Base-by-base conservation (phyloP, 768 basidiomycete species). In the Grammothele lineata region DNA sequence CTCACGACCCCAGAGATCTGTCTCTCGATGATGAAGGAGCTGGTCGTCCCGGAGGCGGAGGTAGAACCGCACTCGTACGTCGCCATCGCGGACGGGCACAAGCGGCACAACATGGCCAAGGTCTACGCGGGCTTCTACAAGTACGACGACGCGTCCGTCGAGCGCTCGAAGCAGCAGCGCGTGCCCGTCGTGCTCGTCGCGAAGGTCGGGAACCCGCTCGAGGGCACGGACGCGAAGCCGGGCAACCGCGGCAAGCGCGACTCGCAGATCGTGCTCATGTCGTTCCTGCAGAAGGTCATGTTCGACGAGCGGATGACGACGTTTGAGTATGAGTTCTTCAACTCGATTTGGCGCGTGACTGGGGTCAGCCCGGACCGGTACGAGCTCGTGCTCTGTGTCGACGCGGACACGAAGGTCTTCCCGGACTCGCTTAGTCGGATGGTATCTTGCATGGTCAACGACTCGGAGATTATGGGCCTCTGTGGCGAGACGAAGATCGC, bases 401-500 rank as follows among this genome's bases (percentile, higher is more conserved):
- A 96, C 73, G 93, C 92, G 43, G 92, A 96, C 71, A 97, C 93
- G 51, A 98, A 97, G 76, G 89, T 97, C 43, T 99, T 98, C 81
- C 96, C 96, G 12, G 96, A 99, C 70, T 94, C 94, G 47, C 66
- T 97, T 65, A 94, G 93, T 32, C 75, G 96, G 58, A 93, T 99
- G 94, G 84, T 85, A 40, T 86, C 91, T 39, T 95, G 92, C 59
- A 94, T 97, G 93, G 89, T 93, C 23, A 82, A 92, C 60, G 96
- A 99, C 61, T 81, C 85, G 58, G 96, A 98, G 66, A 97, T 98
- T 54, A 98, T 98, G 96, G 96, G 94, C 18, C 75, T 99, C 21
- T 99, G 96, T 62, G 96, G 96, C 22, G 96, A 99, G 73, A 99
- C 96, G 51, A 99, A 99, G 80, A 94, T 99, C 58, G 96, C 96